phyloP scores from a whole-genome alignment of 495 filamentous ascomycete species.

The Penicillium riverlandense region DNA sequence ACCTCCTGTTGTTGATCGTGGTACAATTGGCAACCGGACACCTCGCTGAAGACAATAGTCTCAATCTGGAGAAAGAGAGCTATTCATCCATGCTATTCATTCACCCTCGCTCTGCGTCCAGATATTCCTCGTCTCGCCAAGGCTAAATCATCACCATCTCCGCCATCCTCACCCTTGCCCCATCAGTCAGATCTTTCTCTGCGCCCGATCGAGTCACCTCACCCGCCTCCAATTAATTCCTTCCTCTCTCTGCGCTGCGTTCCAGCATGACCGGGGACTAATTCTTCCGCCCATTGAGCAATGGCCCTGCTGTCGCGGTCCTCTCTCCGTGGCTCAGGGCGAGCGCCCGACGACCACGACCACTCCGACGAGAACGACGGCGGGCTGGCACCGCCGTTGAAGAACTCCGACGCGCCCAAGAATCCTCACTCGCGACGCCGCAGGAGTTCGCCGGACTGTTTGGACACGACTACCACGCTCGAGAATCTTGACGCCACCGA shows the following conservation, averaged over 20 bases:
- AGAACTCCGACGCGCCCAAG: constrained; percentile 22
- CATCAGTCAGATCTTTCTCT: neutral
- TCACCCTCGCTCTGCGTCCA: too few species aligned
- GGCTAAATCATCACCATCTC: neutral
- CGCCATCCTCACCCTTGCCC: neutral
- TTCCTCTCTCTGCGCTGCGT: neutral
- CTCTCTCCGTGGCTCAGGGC: constrained; percentile 30
- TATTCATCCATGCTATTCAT: too few species aligned
- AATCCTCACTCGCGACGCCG: constrained; percentile 17
- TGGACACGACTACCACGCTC: constrained; percentile 25
- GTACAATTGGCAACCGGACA: too few species aligned
- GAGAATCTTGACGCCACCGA: constrained; percentile 9
- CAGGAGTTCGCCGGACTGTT: constrained; percentile 33
- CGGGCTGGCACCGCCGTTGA: constrained; percentile 19
- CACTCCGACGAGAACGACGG: constrained; percentile 13
- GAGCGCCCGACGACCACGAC: constrained; percentile 19
- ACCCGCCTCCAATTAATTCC: neutral
- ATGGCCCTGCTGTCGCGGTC: constrained; percentile 36
- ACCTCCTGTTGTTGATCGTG: too few species aligned
- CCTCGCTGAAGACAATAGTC: too few species aligned
- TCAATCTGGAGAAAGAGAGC: too few species aligned
- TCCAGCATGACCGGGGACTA: constrained; percentile 12
- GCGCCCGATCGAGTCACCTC: neutral
- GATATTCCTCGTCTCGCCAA: neutral
- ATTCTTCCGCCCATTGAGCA: constrained; percentile 7